phyloP scores from a whole-genome alignment of 352 stramenopile genomes.

The Globisporangium abappressorium region DNA sequence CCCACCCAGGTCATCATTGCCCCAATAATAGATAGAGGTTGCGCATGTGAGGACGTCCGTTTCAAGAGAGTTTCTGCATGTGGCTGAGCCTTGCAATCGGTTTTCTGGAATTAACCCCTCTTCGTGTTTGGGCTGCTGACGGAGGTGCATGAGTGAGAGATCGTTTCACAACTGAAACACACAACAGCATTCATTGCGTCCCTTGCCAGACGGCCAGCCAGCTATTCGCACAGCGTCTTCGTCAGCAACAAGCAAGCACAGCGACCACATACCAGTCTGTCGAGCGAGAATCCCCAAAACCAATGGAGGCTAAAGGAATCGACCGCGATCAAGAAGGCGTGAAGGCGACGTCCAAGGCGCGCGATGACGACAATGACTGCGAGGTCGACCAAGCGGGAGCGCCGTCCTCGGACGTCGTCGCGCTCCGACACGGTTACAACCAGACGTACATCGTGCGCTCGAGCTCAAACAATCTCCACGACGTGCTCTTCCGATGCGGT shows the following conservation, averaged over 20 bases:
- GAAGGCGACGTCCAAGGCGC: conserved; percentile 28
- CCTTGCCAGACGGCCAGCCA: not conserved
- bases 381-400: conserved; percentile 43
- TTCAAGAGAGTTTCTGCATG: not conserved
- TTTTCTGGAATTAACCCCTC: not conserved
- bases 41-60: not conserved
- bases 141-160: not conserved
- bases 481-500: conserved; percentile 93
- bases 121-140: conserved; percentile 2
- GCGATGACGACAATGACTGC: conserved; percentile 26
- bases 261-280: not conserved
- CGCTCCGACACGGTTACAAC: conserved; percentile 88
- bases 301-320: conserved; percentile 63
- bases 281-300: not conserved
- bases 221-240: not conserved
- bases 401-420: conserved; percentile 63
- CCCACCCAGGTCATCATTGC: not conserved
- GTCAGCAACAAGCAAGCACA: not conserved
- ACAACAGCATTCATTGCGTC: not conserved
- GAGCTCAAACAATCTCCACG: conserved; percentile 63
- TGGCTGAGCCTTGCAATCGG: not conserved
- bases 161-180: conserved; percentile 7
- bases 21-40: not conserved
- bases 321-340: conserved; percentile 19
- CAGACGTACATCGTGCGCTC: conserved; percentile 90